phyloP scores from a whole-genome alignment of 2,329 filamentous ascomycete species.

The Aurifilum marmelostoma region DNA sequence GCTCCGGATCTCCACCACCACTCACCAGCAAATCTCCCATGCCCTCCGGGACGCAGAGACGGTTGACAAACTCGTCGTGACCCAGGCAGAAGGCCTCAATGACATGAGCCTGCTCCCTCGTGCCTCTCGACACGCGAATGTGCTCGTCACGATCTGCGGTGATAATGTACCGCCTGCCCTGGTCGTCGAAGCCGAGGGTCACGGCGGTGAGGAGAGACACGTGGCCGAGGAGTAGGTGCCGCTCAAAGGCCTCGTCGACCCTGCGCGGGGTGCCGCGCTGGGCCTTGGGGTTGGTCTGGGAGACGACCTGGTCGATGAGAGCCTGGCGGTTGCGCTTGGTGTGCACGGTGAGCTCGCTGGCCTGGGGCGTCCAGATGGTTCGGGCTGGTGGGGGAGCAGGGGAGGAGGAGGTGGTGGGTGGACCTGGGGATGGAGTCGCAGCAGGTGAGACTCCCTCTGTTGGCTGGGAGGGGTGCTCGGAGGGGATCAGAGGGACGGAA shows the following conservation, averaged over 20 bases:
- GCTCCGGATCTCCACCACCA: conserved; percentile 79
- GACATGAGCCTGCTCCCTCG: conserved; percentile 76
- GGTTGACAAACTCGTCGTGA: conserved; percentile 82
- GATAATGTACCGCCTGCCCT: conserved; percentile 52
- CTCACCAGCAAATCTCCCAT: conserved; percentile 70
- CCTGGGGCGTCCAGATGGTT: conserved; percentile 51
- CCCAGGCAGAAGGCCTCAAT: conserved; percentile 90
- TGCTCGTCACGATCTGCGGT: conserved; percentile 68
- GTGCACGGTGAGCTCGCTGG: conserved; percentile 65
- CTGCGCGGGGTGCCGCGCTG: conserved; percentile 32
- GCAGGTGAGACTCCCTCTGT: conserved; percentile 6
- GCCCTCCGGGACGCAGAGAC: conserved; percentile 66
- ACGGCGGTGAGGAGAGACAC: conserved; percentile 92
- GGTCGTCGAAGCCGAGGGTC: conserved; percentile 52
- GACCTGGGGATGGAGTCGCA: conserved; percentile 20
- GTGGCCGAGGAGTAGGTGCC: conserved; percentile 83
- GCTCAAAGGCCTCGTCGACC: conserved; percentile 64
- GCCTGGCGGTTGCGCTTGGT: conserved; percentile 65
- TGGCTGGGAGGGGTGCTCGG: conserved; percentile 28
- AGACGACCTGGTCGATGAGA: conserved; percentile 61
- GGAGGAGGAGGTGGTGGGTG: conserved; percentile 35
- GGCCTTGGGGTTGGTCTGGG: conserved; percentile 36
- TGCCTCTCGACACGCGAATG: conserved; percentile 81
- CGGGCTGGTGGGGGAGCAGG: conserved; percentile 35
- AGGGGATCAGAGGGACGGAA: conserved; percentile 70